phyloP scores from a whole-genome alignment of 2,329 filamentous ascomycete species.

The Emericellopsis atlantica region DNA sequence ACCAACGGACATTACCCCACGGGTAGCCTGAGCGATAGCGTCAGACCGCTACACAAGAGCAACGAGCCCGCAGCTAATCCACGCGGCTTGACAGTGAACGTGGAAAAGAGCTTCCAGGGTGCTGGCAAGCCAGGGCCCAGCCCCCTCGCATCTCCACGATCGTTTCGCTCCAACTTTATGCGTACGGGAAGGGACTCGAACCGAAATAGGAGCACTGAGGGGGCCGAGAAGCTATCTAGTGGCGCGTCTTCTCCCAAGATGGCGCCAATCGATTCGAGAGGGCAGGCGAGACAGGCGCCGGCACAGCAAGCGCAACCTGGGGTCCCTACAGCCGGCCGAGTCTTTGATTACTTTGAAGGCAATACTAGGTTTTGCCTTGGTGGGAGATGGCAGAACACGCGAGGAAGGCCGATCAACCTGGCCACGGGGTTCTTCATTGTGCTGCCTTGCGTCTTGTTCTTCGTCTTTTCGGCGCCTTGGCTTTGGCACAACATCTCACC shows the following conservation, averaged over 20 bases:
- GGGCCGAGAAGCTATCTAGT: slow-evolving; percentile 76
- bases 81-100: slow-evolving; percentile 36
- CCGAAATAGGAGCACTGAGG: slow-evolving; percentile 44
- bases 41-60: slow-evolving; percentile 57
- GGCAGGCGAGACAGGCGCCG: slow-evolving; percentile 5
- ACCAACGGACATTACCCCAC: slow-evolving; percentile 36
- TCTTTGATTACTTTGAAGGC: slow-evolving; percentile 86
- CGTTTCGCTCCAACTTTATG: slow-evolving; percentile 66
- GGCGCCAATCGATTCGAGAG: slow-evolving; percentile 27
- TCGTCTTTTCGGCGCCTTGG: slow-evolving; percentile 73
- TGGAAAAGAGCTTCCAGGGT: slow-evolving; percentile 46
- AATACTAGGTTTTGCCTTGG: slow-evolving; percentile 85
- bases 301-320: slow-evolving; percentile 2
- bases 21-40: slow-evolving; percentile 63
- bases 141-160: slow-evolving; percentile 59
- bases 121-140: slow-evolving; percentile 36
- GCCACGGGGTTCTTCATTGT: slow-evolving; percentile 72
- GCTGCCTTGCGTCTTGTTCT: slow-evolving; percentile 71
- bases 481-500: slow-evolving; percentile 79
- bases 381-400: slow-evolving; percentile 78
- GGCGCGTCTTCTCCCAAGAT: slow-evolving; percentile 62
- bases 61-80: slow-evolving; percentile 12
- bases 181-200: slow-evolving; percentile 42
- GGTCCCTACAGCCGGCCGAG: slow-evolving; percentile 35
- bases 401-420: slow-evolving; percentile 78